Evolutionary conservation across 495 filamentous ascomycete species (phyloP).

Genomic region (Penicillium manginii): DNA sequence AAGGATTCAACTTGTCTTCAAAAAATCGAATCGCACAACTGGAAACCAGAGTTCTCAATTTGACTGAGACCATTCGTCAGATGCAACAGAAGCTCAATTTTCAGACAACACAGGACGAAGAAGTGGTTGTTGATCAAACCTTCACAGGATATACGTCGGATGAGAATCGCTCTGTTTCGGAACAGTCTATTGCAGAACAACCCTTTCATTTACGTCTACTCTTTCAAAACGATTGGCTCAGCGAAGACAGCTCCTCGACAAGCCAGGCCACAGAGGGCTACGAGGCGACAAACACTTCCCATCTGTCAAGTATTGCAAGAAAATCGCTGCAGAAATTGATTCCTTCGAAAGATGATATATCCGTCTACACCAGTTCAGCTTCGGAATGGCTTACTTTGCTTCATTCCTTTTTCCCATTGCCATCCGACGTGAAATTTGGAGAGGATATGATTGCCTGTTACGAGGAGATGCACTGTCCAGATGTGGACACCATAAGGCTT

Average conservation of each 20-base stretch:
- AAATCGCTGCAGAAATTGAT: conserved; percentile 26
- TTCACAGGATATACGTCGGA: conserved; percentile 22
- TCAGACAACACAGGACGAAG: conserved; percentile 2
- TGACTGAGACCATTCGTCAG: conserved; percentile 23
- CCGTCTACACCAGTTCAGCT: conserved; percentile 12
- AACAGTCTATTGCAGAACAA: conserved; percentile 14
- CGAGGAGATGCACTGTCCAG: conserved; percentile 24
- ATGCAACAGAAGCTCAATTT: conserved; percentile 26
- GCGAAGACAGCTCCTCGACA: conserved; percentile 7
- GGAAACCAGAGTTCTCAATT: conserved; percentile 24
- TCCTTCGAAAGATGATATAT: conserved; percentile 24
- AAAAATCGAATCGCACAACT: conserved; percentile 30
- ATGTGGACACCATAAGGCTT: conserved; percentile 26
- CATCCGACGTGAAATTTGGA: conserved; percentile 15
- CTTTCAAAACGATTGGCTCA: conserved; percentile 38
- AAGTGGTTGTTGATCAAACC: background rate
- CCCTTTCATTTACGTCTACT: conserved; percentile 30
- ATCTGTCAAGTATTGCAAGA: conserved; percentile 15
- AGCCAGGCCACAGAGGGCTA: conserved; percentile 7
- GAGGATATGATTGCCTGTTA: conserved; percentile 23
- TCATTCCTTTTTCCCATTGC: conserved; percentile 23
- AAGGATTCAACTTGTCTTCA: conserved; percentile 26
- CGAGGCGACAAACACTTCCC: conserved; percentile 9
- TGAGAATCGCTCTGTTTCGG: background rate
- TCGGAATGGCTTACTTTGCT: conserved; percentile 29